These are phyloP conservation scores for Musa acuminata DNA, from an alignment of 176 grass and related monocot species.

Conservation along the genomic window DNA sequence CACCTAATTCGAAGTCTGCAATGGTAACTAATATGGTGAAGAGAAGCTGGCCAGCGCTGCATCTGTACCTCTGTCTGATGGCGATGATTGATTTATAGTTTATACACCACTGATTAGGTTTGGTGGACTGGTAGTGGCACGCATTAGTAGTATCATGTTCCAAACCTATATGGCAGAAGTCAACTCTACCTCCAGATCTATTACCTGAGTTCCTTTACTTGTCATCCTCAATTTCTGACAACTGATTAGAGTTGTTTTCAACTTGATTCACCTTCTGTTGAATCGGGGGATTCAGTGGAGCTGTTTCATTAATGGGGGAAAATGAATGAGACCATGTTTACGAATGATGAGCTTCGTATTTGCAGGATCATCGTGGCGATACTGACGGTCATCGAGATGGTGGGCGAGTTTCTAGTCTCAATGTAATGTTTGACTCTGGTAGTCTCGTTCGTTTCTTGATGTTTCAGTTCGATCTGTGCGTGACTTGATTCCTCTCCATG, in stretches of 20 bases:
- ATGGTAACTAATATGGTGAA: neutral
- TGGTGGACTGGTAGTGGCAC: neutral
- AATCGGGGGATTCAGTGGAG: neutral
- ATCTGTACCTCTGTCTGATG: neutral
- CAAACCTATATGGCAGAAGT: neutral
- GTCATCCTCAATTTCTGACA: too few relatives aligned
- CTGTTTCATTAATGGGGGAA: neutral
- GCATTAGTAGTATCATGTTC: neutral
- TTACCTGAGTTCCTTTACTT: neutral
- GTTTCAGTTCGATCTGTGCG: neutral
- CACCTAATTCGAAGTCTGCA: too few relatives aligned
- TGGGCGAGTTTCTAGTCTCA: slow-evolving; percentile 37
- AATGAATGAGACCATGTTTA: neutral
- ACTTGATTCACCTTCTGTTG: too few relatives aligned
- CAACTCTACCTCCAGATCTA: neutral
- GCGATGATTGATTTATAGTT: neutral
- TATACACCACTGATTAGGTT: neutral
- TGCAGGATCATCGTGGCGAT: slow-evolving; percentile 88
- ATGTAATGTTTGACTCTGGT: slow-evolving; percentile 31
- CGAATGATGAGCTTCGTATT: neutral
- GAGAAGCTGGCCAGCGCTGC: neutral
- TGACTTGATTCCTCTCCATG: neutral
- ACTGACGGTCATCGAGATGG: slow-evolving; percentile 56
- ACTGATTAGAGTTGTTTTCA: too few relatives aligned
- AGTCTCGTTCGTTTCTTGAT: neutral